Conservation (phyloP, 345 rosid species). For the Turritis glabra region DNA sequence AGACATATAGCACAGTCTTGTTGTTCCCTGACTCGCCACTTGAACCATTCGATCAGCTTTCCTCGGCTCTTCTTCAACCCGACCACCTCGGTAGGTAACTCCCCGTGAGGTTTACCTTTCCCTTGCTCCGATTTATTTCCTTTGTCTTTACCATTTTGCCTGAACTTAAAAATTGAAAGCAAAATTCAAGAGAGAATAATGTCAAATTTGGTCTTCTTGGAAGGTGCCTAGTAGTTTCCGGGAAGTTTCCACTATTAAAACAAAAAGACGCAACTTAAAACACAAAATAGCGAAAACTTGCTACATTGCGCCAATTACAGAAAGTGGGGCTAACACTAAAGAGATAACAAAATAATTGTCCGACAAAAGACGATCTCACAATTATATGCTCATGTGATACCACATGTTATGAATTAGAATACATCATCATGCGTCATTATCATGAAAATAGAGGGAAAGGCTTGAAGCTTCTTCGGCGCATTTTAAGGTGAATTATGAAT, state of each 20-base stretch:
- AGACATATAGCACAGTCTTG: slow-evolving; percentile 77
- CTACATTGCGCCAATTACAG: slow-evolving; percentile 22
- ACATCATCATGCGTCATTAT: slow-evolving; percentile 27
- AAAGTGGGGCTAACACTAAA: not conserved
- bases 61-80: slow-evolving; percentile 43
- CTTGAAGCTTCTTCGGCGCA: slow-evolving; percentile 21
- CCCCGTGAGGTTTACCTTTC: slow-evolving; percentile 16
- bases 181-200: not conserved
- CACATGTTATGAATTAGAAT: slow-evolving; percentile 26
- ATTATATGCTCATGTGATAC: slow-evolving; percentile 34
- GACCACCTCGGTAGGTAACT: slow-evolving; percentile 43
- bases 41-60: slow-evolving; percentile 51
- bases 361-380: slow-evolving; percentile 26
- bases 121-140: slow-evolving; percentile 7
- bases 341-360: slow-evolving; percentile 4
- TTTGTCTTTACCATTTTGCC: slow-evolving; percentile 39
- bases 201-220: slow-evolving; percentile 3
- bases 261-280: slow-evolving; percentile 7
- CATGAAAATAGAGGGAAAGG: not conserved
- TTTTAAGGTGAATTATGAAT: slow-evolving; percentile 11
- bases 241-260: slow-evolving; percentile 6
- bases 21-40: slow-evolving; percentile 57
- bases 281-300: not conserved
- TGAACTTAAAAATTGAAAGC: slow-evolving; percentile 27
- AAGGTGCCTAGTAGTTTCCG: slow-evolving; percentile 32